Conservation (phyloP, 2,329 filamentous ascomycete genomes). For the Talaromyces sp. region DNA sequence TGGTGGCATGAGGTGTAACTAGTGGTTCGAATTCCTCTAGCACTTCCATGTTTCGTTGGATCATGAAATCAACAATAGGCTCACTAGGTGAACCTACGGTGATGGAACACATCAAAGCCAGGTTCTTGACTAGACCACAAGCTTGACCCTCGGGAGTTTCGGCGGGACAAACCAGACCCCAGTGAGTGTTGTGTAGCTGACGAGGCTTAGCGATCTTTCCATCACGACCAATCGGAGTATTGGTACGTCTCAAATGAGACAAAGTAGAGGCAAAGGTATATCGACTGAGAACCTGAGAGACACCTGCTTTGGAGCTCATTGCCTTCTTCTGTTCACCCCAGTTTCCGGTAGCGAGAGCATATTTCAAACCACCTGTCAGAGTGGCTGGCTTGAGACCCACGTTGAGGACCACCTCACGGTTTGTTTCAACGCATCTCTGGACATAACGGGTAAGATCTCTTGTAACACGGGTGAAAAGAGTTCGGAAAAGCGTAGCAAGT, state of each 20-base stretch:
- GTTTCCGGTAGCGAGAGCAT: slow-evolving; percentile 94
- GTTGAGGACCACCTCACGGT: slow-evolving; percentile 82
- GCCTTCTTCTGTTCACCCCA: slow-evolving; percentile 99
- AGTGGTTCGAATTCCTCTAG: slow-evolving; percentile 89
- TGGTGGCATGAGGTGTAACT: slow-evolving; percentile 84
- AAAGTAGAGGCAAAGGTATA: slow-evolving; percentile 96
- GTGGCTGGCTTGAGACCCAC: slow-evolving; percentile 88
- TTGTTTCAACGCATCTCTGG: slow-evolving; percentile 84
- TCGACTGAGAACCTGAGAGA: slow-evolving; percentile 94
- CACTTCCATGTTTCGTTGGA: slow-evolving; percentile 90
- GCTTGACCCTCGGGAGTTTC: slow-evolving; percentile 98
- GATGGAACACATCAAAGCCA: slow-evolving; percentile 97
- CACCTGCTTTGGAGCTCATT: slow-evolving; percentile 87
- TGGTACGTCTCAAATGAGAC: slow-evolving; percentile 93
- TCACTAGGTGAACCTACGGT: slow-evolving; percentile 89
- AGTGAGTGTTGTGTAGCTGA: slow-evolving; percentile 97
- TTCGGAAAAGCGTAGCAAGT: slow-evolving; percentile 92
- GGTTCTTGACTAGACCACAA: slow-evolving; percentile 95
- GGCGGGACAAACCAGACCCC: slow-evolving; percentile 93
- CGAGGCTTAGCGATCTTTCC: slow-evolving; percentile 97
- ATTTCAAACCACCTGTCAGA: slow-evolving; percentile 89
- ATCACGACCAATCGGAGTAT: slow-evolving; percentile 95
- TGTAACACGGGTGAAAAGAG: slow-evolving; percentile 83
- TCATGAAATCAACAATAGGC: slow-evolving; percentile 92
- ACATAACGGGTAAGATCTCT: slow-evolving; percentile 87